Conservation (phyloP, 495 filamentous ascomycete genomes). For the Penicillium argentinense region DNA sequence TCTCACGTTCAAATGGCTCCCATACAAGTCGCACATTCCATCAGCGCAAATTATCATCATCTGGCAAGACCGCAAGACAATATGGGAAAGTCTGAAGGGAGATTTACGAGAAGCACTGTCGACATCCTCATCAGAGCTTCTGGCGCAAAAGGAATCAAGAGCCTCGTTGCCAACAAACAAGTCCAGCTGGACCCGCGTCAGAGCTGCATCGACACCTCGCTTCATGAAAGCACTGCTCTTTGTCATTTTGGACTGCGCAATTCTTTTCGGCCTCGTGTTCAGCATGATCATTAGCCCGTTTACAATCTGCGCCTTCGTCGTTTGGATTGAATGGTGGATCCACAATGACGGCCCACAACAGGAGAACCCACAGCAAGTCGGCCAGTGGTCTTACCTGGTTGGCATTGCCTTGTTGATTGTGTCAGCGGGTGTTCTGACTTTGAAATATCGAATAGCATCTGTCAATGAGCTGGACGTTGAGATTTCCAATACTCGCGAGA, state of each 20-base stretch:
- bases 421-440: constrained; percentile 27
- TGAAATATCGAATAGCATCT: constrained; percentile 30
- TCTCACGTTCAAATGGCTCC: constrained; percentile 24
- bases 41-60: constrained; percentile 23
- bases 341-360: constrained; percentile 31
- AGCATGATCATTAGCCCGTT: constrained; percentile 38
- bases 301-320: constrained; percentile 33
- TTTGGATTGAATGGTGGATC: constrained; percentile 36
- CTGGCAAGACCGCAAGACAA: constrained; percentile 24
- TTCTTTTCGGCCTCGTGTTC: constrained; percentile 24
- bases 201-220: constrained; percentile 11
- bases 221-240: constrained; percentile 15
- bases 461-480: constrained; percentile 26
- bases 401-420: constrained; percentile 28
- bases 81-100: constrained; percentile 20
- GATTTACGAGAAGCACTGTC: constrained; percentile 12
- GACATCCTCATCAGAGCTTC: neutral
- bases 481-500: constrained; percentile 13
- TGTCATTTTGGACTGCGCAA: constrained; percentile 13
- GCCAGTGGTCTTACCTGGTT: constrained; percentile 34
- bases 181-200: neutral
- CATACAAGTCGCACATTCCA: constrained; percentile 29
- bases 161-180: neutral
- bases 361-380: constrained; percentile 33
- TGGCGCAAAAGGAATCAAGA: neutral